Percentiles rank a stretch among this genome's conserved stretches.
Evolutionary conservation across 139 green algal genomes (phyloP).

Genomic region (Chlamydomonas sp.): DNA sequence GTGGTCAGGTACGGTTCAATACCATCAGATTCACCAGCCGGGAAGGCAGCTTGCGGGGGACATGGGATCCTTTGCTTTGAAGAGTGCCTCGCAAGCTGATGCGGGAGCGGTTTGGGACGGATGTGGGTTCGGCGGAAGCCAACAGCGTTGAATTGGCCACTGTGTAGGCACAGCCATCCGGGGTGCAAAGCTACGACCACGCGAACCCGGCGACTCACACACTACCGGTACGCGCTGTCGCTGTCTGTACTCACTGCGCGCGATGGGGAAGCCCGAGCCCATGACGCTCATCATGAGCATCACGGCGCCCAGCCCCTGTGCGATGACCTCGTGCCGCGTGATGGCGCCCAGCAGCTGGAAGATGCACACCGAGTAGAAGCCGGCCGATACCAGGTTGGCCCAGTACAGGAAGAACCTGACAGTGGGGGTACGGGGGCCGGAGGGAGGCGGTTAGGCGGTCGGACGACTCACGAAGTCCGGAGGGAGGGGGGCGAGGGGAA

Average conservation of each 20-base stretch:
- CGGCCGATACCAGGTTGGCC: constrained; percentile 43
- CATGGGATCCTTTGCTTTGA: neutral
- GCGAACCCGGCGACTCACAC: too few species aligned
- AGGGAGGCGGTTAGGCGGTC: too few species aligned
- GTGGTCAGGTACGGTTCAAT: constrained; percentile 31
- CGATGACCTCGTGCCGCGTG: constrained; percentile 5
- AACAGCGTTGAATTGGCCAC: too few species aligned
- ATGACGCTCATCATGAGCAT: constrained; percentile 60
- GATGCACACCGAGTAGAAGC: constrained; percentile 52
- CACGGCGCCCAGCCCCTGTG: constrained; percentile 47
- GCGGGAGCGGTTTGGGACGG: neutral
- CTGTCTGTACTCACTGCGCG: constrained; percentile 34
- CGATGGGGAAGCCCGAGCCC: constrained; percentile 69
- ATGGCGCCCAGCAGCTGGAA: constrained; percentile 66
- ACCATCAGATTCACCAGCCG: constrained; percentile 60
- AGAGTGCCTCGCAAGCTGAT: neutral
- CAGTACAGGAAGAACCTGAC: constrained; percentile 64
- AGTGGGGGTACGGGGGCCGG: too few species aligned
- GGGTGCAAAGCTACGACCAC: too few species aligned
- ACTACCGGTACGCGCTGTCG: too few species aligned
- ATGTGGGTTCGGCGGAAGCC: neutral
- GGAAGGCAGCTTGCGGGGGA: constrained; percentile 38
- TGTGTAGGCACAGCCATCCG: too few species aligned
- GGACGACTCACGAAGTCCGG: too few species aligned
- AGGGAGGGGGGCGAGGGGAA: too few species aligned